Conservation (phyloP, 768 basidiomycete species). For the Suillus subalutaceus region DNA sequence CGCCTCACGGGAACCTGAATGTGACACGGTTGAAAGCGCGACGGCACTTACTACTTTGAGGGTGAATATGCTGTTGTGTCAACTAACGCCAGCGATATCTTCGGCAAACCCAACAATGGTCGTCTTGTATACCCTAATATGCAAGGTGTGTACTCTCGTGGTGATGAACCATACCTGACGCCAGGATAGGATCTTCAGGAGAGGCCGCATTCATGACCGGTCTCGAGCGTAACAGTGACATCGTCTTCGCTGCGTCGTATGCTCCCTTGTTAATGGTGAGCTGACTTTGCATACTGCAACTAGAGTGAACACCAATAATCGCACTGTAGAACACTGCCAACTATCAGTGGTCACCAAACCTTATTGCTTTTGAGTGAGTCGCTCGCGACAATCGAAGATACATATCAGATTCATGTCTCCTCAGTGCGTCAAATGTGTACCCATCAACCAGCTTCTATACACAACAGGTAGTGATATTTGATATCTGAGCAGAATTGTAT, state of each 20-base stretch:
- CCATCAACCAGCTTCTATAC: constrained; percentile 66
- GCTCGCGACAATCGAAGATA: neutral
- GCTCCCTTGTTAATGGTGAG: constrained; percentile 57
- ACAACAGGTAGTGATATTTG: constrained; percentile 48
- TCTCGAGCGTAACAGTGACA: constrained; percentile 60
- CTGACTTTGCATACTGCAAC: neutral
- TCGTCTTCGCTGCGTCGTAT: constrained; percentile 65
- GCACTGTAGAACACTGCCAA: constrained; percentile 48
- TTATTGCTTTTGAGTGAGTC: constrained; percentile 62
- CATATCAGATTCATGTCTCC: neutral
- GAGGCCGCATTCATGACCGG: constrained; percentile 76
- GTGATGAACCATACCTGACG: neutral
- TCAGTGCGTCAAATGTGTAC: constrained; percentile 55
- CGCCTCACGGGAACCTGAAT: neutral
- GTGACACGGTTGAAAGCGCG: constrained; percentile 41
- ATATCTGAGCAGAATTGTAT: neutral
- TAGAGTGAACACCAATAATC: constrained; percentile 8
- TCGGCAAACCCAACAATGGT: constrained; percentile 47
- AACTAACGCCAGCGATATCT: constrained; percentile 52
- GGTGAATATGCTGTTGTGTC: constrained; percentile 66
- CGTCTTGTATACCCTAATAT: constrained; percentile 59
- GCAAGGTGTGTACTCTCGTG: constrained; percentile 41
- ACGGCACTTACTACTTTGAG: constrained; percentile 62
- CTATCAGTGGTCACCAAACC: constrained; percentile 66
- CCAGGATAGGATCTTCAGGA: constrained; percentile 45